A percentile compares a stretch with the other conserved stretches of the same genome.
These are phyloP conservation scores for Kwoniella dendrophila DNA, from an alignment of 768 basidiomycete genomes.

Conservation along the genomic window DNA sequence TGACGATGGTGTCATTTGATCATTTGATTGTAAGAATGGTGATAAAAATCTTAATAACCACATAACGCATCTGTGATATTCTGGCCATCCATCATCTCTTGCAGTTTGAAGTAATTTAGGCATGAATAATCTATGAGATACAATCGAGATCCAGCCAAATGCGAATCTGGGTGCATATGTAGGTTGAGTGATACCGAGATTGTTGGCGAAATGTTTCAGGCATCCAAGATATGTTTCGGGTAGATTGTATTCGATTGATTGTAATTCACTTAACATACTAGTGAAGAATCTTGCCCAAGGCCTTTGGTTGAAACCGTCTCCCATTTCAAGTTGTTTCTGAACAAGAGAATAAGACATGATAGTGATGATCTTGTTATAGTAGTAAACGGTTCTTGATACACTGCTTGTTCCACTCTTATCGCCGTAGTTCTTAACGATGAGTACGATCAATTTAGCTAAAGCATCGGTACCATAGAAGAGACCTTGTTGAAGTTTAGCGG, in stretches of 20 bases:
- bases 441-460: constrained; percentile 88
- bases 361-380: constrained; percentile 93
- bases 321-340: constrained; percentile 92
- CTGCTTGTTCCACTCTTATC: constrained; percentile 86
- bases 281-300: constrained; percentile 99
- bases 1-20: constrained; percentile 70
- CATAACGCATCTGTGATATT: constrained; percentile 90
- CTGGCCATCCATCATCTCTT: constrained; percentile 93
- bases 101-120: constrained; percentile 85
- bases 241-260: constrained; percentile 78
- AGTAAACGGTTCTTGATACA: constrained; percentile 93
- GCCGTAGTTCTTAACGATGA: constrained; percentile 99
- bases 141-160: constrained; percentile 95
- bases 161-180: constrained; percentile 96
- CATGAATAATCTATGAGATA: constrained; percentile 97
- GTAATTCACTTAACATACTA: constrained; percentile 87
- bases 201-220: constrained; percentile 85
- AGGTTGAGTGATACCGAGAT: constrained; percentile 92
- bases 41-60: constrained; percentile 93
- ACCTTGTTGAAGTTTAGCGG: constrained; percentile 55
- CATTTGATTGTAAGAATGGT: constrained; percentile 77
- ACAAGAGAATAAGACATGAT: constrained; percentile 96
- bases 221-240: constrained; percentile 78
- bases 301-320: constrained; percentile 87
- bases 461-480: constrained; percentile 89